Evolutionary conservation across 106 monocot species (phyloP).

Genomic region (Dendrobium huoshanense): DNA sequence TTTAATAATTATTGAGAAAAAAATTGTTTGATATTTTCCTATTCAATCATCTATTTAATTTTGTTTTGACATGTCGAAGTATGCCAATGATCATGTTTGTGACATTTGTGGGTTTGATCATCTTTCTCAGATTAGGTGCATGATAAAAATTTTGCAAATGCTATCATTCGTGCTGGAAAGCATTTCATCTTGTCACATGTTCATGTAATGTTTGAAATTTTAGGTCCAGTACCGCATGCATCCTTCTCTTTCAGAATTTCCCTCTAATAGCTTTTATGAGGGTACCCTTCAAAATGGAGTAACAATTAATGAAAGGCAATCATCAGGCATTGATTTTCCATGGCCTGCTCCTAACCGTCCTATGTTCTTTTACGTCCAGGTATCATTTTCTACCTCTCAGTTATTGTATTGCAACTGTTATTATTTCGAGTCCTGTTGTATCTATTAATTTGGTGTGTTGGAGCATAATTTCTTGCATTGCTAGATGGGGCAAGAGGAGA

Average conservation of each 20-base stretch:
- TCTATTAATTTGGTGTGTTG: background rate
- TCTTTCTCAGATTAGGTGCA: no score
- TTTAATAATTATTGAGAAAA: no score
- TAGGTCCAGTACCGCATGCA: constrained; percentile 99
- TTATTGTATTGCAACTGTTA: background rate
- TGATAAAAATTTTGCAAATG: no score
- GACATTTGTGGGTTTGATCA: no score
- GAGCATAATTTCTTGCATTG: constrained; percentile 1
- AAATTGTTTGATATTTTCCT: no score
- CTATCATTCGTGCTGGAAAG: no score
- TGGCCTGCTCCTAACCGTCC: constrained; percentile 98
- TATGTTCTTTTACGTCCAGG: constrained; percentile 99
- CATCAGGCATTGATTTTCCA: constrained; percentile 93
- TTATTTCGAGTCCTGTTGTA: background rate
- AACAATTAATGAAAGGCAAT: constrained; percentile 86
- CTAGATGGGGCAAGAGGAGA: constrained; percentile 99
- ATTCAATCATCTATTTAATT: no score
- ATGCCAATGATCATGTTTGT: no score
- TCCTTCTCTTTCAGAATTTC: constrained; percentile 93
- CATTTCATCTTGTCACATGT: no score
- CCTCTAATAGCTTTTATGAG: constrained; percentile 98
- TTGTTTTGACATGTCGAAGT: no score
- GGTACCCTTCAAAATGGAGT: constrained; percentile 99
- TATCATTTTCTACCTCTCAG: constrained; percentile 12
- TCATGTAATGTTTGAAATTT: constrained; percentile 8